Evolutionary conservation across 73 alveolate species (phyloP), one percentile per base, ranked within the genome.

Genomic region (Blepharisma japonicum): DNA sequence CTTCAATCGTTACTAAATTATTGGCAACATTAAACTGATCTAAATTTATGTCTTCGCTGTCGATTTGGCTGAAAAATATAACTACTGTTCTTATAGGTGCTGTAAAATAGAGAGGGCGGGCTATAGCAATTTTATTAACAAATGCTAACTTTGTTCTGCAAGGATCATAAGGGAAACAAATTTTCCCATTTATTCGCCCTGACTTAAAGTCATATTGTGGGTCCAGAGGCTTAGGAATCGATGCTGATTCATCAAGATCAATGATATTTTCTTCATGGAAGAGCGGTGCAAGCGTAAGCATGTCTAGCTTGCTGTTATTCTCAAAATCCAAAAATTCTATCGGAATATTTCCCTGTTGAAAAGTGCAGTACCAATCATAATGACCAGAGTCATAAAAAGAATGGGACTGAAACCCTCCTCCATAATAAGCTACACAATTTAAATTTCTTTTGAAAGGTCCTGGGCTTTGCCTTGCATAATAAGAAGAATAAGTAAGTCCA

Each of bases 51-150:
- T 61, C 74, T 61, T 20, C 14, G 2, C 39, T 14, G 46, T 32
- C 42, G 3, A 1, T 14, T 14, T 61, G n/a, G 23, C 47, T 18
- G 5, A 61, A 8, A 25, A 61, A 14, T 1, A 61, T 25, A 0
- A 61, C 18, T 39, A 61, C 14, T 8, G 74, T 18, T 39, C 23
- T 61, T 0, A 61, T 39, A 5, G 50, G 49, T 61, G 47, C 74
- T 18, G 74, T 61, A 61, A 14, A 61, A 39, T 20, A 18, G 5
- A 20, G 23, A 61, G 74, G 74, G 2, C 74, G 38, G 0, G 74
- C 74, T 25, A 61, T 20, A 14, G 74, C 74, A 20, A 61, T 61
- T 61, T 61, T 61, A 20, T 14, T 61, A 0, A 61, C 74, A 14
- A 61, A 20, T 14, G 74, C 74, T 14, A 9, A 3, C 42, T 32